phyloP scores from a whole-genome alignment of 2,329 filamentous ascomycete genomes.

The Neofusicoccum ribis region DNA sequence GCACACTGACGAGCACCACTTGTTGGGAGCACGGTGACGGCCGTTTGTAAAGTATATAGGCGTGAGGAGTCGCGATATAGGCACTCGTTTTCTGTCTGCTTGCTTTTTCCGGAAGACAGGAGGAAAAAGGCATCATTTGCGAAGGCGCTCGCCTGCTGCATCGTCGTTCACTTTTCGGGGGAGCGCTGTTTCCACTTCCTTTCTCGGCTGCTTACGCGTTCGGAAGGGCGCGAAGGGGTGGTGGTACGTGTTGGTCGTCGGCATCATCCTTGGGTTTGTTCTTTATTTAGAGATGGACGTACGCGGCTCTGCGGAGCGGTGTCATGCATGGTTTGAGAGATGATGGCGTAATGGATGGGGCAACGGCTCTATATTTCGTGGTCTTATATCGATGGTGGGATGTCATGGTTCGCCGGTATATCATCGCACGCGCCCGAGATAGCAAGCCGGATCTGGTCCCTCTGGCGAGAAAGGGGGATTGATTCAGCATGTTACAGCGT shows the following conservation, averaged over 20 bases:
- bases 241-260: not conserved
- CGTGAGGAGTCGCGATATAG: not conserved
- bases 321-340: not conserved
- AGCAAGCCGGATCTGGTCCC: too few relatives aligned
- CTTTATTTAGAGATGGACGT: not conserved
- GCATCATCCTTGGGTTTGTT: not conserved
- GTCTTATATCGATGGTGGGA: not conserved
- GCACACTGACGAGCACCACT: not conserved
- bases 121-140: not conserved
- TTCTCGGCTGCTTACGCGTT: not conserved
- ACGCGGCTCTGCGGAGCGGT: constrained; percentile 5
- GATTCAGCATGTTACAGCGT: too few relatives aligned
- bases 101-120: not conserved
- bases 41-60: constrained; percentile 5
- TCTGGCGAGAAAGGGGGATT: too few relatives aligned
- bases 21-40: not conserved
- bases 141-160: not conserved
- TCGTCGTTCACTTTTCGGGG: not conserved
- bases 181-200: not conserved
- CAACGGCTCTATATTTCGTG: not conserved
- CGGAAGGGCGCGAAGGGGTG: not conserved
- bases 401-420: not conserved
- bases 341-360: not conserved
- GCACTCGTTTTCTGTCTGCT: not conserved
- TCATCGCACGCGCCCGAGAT: not conserved